Evolutionary conservation across 306 rosid species (phyloP).

Genomic region (Elaeagnus macrophylla): DNA sequence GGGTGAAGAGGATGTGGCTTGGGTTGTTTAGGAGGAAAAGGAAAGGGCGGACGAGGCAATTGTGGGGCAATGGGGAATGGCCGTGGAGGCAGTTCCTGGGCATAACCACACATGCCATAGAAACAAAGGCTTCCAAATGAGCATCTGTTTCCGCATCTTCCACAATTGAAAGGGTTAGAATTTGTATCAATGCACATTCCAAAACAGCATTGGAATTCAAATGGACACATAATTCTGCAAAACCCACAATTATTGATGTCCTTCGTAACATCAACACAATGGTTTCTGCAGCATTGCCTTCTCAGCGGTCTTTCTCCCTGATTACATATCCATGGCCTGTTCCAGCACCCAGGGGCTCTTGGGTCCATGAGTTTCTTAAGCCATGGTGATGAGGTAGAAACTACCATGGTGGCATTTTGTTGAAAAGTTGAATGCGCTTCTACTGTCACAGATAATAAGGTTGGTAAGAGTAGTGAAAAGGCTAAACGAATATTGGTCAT

Average conservation of each 20-base stretch:
- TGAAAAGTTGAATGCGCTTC: slow-evolving; percentile 8
- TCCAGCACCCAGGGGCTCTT: slow-evolving; percentile 30
- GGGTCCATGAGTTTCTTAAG: slow-evolving; percentile 14
- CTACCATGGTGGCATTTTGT: slow-evolving; percentile 1
- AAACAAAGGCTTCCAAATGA: slow-evolving; percentile 29
- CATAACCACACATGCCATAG: slow-evolving; percentile 67
- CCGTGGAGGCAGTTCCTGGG: not conserved
- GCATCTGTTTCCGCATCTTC: slow-evolving; percentile 54
- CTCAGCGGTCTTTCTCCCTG: slow-evolving; percentile 15
- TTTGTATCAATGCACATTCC: slow-evolving; percentile 44
- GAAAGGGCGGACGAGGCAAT: slow-evolving; percentile 1
- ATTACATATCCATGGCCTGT: slow-evolving; percentile 28
- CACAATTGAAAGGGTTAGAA: slow-evolving; percentile 40
- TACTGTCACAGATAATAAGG: slow-evolving; percentile 8
- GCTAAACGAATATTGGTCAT: not conserved
- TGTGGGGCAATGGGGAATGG: not conserved
- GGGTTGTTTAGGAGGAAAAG: not conserved
- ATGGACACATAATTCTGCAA: slow-evolving; percentile 39
- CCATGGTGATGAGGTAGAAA: slow-evolving; percentile 30
- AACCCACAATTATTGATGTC: slow-evolving; percentile 49
- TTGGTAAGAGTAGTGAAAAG: slow-evolving; percentile 4
- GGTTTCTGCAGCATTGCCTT: slow-evolving; percentile 40
- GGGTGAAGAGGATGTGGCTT: too few species aligned
- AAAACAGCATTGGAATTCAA: slow-evolving; percentile 44
- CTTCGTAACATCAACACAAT: slow-evolving; percentile 37